Percentiles rank a stretch among this genome's conserved stretches.
Evolutionary conservation across 1,284 basidiomycete species (phyloP).

Genomic region (Singerocomus inundabilis): DNA sequence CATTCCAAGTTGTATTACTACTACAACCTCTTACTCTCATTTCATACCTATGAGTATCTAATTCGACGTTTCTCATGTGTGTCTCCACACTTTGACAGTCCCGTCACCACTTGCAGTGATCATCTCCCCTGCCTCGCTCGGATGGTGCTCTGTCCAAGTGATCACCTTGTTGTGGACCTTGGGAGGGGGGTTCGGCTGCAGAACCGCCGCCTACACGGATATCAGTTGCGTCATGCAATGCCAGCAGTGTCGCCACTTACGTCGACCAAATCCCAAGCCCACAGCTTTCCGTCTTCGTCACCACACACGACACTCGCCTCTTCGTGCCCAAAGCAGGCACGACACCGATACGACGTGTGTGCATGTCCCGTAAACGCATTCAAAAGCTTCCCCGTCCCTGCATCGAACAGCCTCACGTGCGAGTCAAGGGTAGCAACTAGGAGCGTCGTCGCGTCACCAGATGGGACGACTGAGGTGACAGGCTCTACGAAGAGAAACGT

Average conservation of each 20-base stretch:
- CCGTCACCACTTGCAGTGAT: conserved; percentile 88
- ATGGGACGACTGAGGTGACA: conserved; percentile 77
- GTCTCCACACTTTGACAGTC: conserved; percentile 78
- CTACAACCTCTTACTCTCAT: background rate
- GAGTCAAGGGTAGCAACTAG: conserved; percentile 85
- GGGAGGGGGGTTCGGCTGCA: conserved; percentile 66
- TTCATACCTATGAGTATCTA: background rate
- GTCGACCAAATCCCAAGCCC: conserved; percentile 92
- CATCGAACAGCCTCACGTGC: conserved; percentile 84
- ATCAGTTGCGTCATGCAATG: conserved; percentile 3
- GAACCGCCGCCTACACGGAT: conserved; percentile 54
- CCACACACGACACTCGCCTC: conserved; percentile 85
- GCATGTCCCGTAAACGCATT: conserved; percentile 82
- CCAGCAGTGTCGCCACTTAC: conserved; percentile 46
- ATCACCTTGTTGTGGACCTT: conserved; percentile 81
- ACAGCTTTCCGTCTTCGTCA: conserved; percentile 86
- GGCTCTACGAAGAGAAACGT: conserved; percentile 54
- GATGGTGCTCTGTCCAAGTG: conserved; percentile 89
- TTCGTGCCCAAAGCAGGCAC: conserved; percentile 78
- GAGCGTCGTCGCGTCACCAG: conserved; percentile 72
- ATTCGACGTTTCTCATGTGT: conserved; percentile 28
- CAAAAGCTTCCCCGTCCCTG: conserved; percentile 77
- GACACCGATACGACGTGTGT: conserved; percentile 75
- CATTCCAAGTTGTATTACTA: conserved; percentile 25
- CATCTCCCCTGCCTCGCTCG: conserved; percentile 78